Evolutionary conservation across 768 basidiomycete species (phyloP).

Genomic region (Melanogaster broomeanus): DNA sequence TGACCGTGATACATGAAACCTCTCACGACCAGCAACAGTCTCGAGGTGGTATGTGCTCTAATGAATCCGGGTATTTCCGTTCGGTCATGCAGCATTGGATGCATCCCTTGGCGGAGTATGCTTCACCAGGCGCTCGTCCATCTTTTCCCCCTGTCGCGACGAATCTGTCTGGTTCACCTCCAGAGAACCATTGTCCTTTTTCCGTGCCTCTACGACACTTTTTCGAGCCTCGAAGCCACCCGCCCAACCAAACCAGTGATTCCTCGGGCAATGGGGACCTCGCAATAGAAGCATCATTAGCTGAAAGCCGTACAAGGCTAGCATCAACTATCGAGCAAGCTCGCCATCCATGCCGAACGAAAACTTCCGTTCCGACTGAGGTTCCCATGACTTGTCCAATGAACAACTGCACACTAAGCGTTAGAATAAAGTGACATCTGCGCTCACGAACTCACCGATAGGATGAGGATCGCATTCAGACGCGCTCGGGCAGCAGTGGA

Average conservation of each 20-base stretch:
- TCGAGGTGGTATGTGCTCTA: not conserved
- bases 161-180: not conserved
- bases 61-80: not conserved
- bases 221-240: constrained; percentile 52
- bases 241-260: constrained; percentile 64
- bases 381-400: constrained; percentile 86
- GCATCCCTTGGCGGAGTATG: not conserved
- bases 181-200: not conserved
- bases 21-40: too few species aligned
- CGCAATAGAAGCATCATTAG: constrained; percentile 59
- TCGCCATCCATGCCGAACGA: constrained; percentile 70
- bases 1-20: too few species aligned
- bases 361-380: constrained; percentile 70
- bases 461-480: constrained; percentile 73
- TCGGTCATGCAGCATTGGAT: constrained; percentile 2
- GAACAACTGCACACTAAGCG: constrained; percentile 47
- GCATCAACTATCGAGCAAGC: constrained; percentile 58
- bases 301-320: constrained; percentile 60
- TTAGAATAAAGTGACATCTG: not conserved
- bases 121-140: not conserved
- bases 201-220: constrained; percentile 29
- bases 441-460: constrained; percentile 49
- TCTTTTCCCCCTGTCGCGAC: constrained; percentile 10
- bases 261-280: constrained; percentile 58
- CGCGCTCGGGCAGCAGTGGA: constrained; percentile 58